Conservation (phyloP, 2,329 filamentous ascomycete species). For the Cladosporium sp. region DNA sequence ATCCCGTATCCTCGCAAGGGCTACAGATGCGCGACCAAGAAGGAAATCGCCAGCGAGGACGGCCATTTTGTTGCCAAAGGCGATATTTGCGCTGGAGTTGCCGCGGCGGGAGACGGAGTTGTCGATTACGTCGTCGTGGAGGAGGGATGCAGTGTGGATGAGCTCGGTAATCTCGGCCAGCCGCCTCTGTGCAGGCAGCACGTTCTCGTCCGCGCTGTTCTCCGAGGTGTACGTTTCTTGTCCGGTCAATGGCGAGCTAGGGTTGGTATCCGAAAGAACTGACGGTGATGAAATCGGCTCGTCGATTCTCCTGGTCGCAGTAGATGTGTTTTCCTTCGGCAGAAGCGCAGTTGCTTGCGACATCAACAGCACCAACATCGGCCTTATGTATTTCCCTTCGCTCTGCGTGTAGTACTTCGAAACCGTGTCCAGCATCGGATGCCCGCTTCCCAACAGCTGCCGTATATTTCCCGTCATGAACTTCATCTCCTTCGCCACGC, state of each 20-base stretch:
- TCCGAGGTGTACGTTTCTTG: slow-evolving; percentile 35
- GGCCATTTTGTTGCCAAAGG: slow-evolving; percentile 99
- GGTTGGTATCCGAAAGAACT: slow-evolving; percentile 76
- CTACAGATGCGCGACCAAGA: slow-evolving; percentile 85
- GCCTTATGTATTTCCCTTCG: slow-evolving; percentile 94
- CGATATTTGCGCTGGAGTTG: slow-evolving; percentile 80
- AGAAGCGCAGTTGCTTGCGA: slow-evolving; percentile 83
- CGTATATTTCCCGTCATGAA: slow-evolving; percentile 90
- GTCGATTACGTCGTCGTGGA: slow-evolving; percentile 98
- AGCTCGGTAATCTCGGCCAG: slow-evolving; percentile 95
- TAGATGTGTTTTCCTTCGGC: slow-evolving; percentile 46
- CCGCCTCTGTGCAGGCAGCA: slow-evolving; percentile 86
- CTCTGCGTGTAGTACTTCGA: slow-evolving; percentile 98
- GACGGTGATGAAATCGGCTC: slow-evolving; percentile 53
- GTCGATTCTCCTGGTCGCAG: slow-evolving; percentile 42
- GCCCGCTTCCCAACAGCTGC: slow-evolving; percentile 85
- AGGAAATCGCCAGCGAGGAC: slow-evolving; percentile 96
- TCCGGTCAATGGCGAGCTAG: slow-evolving; percentile 51
- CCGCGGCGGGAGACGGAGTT: slow-evolving; percentile 80
- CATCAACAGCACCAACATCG: slow-evolving; percentile 93
- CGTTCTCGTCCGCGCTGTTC: slow-evolving; percentile 41
- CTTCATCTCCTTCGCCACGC: slow-evolving; percentile 94
- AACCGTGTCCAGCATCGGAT: slow-evolving; percentile 87
- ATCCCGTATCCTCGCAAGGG: slow-evolving; percentile 80
- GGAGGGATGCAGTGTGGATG: slow-evolving; percentile 91